Conservation (phyloP, 2,329 filamentous ascomycete genomes). For the Colletotrichum zoysiae region DNA sequence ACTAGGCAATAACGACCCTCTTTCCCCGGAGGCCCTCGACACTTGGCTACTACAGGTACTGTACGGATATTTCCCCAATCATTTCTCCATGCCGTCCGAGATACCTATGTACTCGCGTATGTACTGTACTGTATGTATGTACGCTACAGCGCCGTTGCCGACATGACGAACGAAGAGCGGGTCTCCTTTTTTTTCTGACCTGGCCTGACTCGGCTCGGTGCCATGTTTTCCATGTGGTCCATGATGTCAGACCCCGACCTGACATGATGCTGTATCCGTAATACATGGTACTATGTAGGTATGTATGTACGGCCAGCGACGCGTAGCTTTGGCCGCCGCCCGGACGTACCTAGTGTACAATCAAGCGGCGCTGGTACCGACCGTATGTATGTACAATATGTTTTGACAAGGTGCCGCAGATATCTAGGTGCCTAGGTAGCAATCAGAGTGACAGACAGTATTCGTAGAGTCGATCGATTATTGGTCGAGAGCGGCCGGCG, state of each 20-base stretch:
- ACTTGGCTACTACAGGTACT: conserved; percentile 1
- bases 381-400: not conserved
- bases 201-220: conserved; percentile 29
- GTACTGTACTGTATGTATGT: too few relatives aligned
- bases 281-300: too few relatives aligned
- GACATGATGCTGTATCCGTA: not conserved
- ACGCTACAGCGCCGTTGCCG: not conserved
- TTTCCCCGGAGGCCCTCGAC: conserved; percentile 24
- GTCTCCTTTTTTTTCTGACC: conserved; percentile 7
- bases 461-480: not conserved
- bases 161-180: conserved; percentile 28
- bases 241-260: conserved; percentile 39
- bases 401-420: not conserved
- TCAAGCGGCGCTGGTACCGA: too few relatives aligned
- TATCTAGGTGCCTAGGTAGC: too few relatives aligned
- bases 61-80: conserved; percentile 28
- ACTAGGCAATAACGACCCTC: conserved; percentile 4
- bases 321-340: not conserved
- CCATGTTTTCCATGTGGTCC: conserved; percentile 5
- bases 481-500: not conserved
- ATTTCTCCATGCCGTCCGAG: conserved; percentile 34
- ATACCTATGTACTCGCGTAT: not conserved
- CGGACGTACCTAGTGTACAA: too few relatives aligned
- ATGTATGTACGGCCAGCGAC: not conserved
- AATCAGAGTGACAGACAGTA: not conserved